These are phyloP conservation scores for Plasmodium ovale DNA, from an alignment of 169 alveolate genomes.

Conservation along the genomic window DNA sequence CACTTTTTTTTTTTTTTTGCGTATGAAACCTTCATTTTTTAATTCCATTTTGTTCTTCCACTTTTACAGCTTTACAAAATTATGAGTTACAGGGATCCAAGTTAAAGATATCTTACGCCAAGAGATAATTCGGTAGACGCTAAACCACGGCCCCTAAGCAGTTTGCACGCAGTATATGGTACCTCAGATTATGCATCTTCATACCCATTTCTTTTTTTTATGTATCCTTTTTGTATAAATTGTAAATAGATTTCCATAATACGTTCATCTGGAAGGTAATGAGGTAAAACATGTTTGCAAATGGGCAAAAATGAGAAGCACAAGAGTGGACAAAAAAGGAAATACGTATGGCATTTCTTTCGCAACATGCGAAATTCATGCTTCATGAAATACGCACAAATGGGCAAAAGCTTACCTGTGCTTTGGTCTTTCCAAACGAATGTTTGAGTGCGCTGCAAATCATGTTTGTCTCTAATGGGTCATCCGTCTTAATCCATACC, in stretches of 20 bases:
- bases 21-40: too few relatives aligned
- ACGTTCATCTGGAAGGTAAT: conserved; percentile 53
- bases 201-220: conserved; percentile 21
- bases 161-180: background rate
- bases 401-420: conserved; percentile 16
- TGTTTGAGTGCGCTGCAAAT: conserved; percentile 43
- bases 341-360: background rate
- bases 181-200: background rate
- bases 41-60: background rate
- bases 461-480: conserved; percentile 60
- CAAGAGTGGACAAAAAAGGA: background rate
- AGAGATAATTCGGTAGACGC: conserved; percentile 13
- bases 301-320: background rate
- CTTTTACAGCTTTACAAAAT: conserved; percentile 72
- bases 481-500: conserved; percentile 73
- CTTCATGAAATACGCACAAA: background rate
- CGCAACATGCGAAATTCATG: background rate
- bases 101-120: conserved; percentile 72
- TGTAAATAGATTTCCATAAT: conserved; percentile 74
- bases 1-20: too few relatives aligned
- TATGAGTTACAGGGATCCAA: conserved; percentile 69
- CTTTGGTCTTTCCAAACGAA: conserved; percentile 62
- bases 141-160: background rate
- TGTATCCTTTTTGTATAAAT: conserved; percentile 40
- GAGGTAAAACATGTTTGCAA: conserved; percentile 5